phyloP scores from a whole-genome alignment of 2,329 filamentous ascomycete species.

The Penicillium sp. region DNA sequence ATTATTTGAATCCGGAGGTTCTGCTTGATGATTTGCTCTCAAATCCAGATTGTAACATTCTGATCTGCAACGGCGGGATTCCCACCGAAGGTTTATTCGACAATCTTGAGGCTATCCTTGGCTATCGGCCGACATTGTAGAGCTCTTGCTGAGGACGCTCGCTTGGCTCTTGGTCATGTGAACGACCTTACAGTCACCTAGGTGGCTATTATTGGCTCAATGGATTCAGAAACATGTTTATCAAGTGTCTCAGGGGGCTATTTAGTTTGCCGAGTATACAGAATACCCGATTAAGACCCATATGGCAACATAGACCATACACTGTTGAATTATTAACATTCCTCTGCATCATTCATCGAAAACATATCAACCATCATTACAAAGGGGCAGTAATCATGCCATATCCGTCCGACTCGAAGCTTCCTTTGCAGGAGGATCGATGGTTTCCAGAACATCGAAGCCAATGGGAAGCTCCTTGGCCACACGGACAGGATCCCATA shows the following conservation, averaged over 20 bases:
- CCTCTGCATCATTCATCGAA: background rate
- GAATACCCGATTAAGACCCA: no score
- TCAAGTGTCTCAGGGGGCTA: background rate
- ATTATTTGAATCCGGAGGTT: no score
- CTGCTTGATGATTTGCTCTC: no score
- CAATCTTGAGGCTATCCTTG: no score
- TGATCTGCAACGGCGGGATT: no score
- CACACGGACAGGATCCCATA: constrained; percentile 8
- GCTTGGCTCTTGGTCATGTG: no score
- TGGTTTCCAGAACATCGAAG: background rate
- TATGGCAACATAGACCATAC: background rate
- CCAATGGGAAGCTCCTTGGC: constrained; percentile 7
- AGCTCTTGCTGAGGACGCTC: no score
- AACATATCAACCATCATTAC: background rate
- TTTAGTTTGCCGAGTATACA: background rate
- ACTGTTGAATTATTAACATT: background rate
- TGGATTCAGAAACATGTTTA: background rate
- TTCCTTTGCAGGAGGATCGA: background rate
- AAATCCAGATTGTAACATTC: no score
- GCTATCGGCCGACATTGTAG: no score
- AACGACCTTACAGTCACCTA: no score
- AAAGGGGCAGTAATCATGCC: background rate
- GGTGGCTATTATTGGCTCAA: background rate
- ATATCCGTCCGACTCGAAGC: background rate
- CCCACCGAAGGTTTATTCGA: no score